A percentile compares a stretch with the other conserved stretches of the same genome.
Conservation (phyloP, 208 protist species). For the Crithidia expoeki region DNA sequence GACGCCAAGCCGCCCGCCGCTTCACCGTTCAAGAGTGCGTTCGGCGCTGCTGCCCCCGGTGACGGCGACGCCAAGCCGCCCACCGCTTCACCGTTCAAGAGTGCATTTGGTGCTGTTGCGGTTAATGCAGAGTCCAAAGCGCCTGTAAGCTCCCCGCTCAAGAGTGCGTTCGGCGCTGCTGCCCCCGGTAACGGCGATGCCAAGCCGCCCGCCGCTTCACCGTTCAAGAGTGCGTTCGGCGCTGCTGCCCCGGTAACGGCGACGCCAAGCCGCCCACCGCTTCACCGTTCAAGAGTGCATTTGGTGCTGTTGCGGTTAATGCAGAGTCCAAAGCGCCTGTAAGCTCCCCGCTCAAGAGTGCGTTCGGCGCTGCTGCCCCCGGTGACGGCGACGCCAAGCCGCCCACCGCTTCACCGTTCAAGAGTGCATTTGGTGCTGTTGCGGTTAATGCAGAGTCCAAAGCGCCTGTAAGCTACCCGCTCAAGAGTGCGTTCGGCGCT, state of each 20-base stretch:
- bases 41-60: no score
- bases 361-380: conserved; percentile 1
- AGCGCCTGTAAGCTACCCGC: no score
- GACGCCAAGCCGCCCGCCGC: conserved; percentile 12
- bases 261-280: no score
- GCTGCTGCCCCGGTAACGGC: background rate
- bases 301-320: background rate
- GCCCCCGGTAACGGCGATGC: background rate
- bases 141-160: background rate
- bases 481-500: background rate
- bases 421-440: background rate
- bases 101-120: no score
- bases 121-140: no score
- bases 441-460: background rate
- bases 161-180: background rate
- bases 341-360: background rate
- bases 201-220: conserved; percentile 6
- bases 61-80: no score
- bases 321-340: background rate
- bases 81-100: no score
- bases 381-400: no score
- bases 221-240: background rate
- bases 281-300: background rate
- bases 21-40: no score
- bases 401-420: no score